Conservation (phyloP, 306 rosid species). For the Malus sylvestris region DNA sequence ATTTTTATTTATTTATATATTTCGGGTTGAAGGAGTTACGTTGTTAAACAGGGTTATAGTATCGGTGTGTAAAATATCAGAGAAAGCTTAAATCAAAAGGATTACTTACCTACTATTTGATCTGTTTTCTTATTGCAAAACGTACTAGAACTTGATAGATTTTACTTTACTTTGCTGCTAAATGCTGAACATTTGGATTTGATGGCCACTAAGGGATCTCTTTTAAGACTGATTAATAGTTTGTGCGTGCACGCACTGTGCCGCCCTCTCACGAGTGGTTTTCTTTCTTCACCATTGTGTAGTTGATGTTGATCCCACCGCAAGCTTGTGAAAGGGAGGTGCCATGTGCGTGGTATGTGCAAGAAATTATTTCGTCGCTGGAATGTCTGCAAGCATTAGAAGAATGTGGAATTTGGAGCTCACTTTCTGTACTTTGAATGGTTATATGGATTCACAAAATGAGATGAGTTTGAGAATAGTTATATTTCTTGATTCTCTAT, state of each 20-base stretch:
- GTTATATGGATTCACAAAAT: not conserved
- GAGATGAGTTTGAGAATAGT: not conserved
- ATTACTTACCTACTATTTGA: not conserved
- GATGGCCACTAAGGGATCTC: not conserved
- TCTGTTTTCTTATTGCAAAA: not conserved
- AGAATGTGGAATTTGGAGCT: not conserved
- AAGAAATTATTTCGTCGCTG: not conserved
- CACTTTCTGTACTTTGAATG: not conserved
- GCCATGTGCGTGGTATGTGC: not conserved
- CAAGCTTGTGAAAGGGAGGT: not conserved
- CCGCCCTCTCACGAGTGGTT: not conserved
- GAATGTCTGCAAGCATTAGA: not conserved
- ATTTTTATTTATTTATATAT: no score
- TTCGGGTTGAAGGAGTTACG: not conserved
- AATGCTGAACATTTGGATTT: not conserved
- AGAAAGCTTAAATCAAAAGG: not conserved
- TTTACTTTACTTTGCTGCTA: not conserved
- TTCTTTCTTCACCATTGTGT: not conserved
- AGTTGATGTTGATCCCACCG: not conserved
- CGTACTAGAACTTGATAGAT: not conserved
- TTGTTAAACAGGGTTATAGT: conserved; percentile 2
- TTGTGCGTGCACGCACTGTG: not conserved
- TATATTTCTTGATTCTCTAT: not conserved
- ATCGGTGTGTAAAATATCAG: not conserved
- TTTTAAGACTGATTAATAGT: not conserved